Evolutionary conservation across 2,329 filamentous ascomycete genomes (phyloP).

Genomic region (Fusarium solani-melongenae): DNA sequence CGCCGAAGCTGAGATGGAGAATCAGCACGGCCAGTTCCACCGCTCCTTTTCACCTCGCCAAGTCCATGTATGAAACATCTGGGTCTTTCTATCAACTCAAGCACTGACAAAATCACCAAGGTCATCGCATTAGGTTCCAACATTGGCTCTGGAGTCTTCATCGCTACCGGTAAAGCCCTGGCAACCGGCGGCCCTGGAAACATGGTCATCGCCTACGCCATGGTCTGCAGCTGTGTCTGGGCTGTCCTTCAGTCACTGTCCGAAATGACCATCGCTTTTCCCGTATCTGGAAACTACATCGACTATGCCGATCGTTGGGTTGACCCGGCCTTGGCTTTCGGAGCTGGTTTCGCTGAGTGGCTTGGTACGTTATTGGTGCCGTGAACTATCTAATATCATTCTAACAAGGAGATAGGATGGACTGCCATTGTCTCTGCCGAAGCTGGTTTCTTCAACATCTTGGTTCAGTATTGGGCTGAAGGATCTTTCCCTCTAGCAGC

Average conservation of each 20-base stretch:
- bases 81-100: not conserved
- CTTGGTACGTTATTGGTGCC: conserved; percentile 15
- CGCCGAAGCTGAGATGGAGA: conserved; percentile 15
- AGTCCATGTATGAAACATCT: conserved; percentile 23
- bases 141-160: conserved; percentile 35
- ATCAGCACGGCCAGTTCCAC: conserved; percentile 30
- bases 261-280: conserved; percentile 36
- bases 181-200: conserved; percentile 32
- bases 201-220: conserved; percentile 31
- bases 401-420: conserved; percentile 22
- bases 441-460: conserved; percentile 25
- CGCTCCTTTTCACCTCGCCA: conserved; percentile 34
- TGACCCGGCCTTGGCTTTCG: conserved; percentile 33
- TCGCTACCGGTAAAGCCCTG: conserved; percentile 28
- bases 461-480: conserved; percentile 21
- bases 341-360: conserved; percentile 37
- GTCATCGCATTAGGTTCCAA: conserved; percentile 34
- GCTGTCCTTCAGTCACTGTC: conserved; percentile 29
- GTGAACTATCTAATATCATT: not conserved
- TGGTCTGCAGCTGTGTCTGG: conserved; percentile 33
- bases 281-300: conserved; percentile 32
- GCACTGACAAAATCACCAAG: not conserved
- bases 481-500: conserved; percentile 22
- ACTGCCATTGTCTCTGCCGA: conserved; percentile 30
- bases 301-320: conserved; percentile 36